Conservation (phyloP, 176 grass and related monocot genomes). For the Musa schizocarpa region DNA sequence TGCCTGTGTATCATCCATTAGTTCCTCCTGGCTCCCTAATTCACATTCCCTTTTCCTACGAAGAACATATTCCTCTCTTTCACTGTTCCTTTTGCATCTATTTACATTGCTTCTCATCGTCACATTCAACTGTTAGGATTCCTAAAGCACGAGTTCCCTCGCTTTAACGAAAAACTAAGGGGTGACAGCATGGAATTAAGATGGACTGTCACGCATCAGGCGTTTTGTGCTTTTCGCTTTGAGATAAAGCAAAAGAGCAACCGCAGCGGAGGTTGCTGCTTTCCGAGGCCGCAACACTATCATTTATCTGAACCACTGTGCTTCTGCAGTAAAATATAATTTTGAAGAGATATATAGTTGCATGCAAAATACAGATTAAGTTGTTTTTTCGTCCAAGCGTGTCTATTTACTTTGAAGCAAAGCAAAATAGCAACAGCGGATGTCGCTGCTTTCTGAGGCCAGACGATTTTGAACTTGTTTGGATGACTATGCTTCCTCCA, state of each 20-base stretch:
- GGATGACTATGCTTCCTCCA: too few species aligned
- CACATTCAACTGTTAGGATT: conserved; percentile 37
- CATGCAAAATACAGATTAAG: too few species aligned
- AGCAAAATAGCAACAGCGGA: background rate
- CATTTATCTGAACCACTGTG: too few species aligned
- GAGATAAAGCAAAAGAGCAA: too few species aligned
- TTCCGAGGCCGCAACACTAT: too few species aligned
- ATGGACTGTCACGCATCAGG: background rate
- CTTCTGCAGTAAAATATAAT: too few species aligned
- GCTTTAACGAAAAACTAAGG: conserved; percentile 41
- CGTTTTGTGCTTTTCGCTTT: conserved; percentile 20
- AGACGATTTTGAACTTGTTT: background rate
- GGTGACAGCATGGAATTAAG: too few species aligned
- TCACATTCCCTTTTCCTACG: background rate
- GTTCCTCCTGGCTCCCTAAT: conserved; percentile 5
- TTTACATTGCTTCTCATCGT: conserved; percentile 24
- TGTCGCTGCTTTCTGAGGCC: background rate
- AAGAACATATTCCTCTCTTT: conserved; percentile 13
- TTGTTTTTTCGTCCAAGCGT: too few species aligned
- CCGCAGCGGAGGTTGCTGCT: too few species aligned
- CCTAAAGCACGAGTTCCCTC: conserved; percentile 39
- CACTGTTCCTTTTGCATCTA: conserved; percentile 4
- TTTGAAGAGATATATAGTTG: too few species aligned
- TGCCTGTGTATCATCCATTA: too few species aligned
- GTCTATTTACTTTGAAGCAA: background rate